Base-by-base conservation (phyloP, 345 rosid genomes). In the Noccaea caerulescens region DNA sequence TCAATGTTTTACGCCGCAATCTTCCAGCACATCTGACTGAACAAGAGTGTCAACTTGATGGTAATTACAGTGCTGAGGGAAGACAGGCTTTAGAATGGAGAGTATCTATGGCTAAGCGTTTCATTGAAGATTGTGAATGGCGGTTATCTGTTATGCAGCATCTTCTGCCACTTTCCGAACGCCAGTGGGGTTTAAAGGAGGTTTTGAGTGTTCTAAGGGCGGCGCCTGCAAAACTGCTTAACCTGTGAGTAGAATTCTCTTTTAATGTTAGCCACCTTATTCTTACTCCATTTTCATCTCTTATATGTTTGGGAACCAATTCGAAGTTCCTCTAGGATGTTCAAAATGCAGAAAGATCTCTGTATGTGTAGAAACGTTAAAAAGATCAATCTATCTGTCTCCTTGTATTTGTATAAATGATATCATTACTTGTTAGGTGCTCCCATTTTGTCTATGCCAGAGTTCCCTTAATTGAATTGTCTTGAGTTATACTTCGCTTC, bases 101-200 rank as follows among this genome's bases (percentile, higher is more conserved):
- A 84, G 82, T 86, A 67, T 79, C 94, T 49, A 53, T 80, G 70
- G 87, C 87, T 67, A 87, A 72, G 77, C 82, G 73, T 72, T 91
- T 91, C 70, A 81, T 91, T 80, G 98, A 93, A 76, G 98, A 93
- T 79, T 89, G 94, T 92, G 89, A 91, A 72, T 93, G 98, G 98
- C 84, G 98, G 50, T 75, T 93, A 75, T 86, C 98, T 66, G 77
- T 91, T 77, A 86, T 93, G 86, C 96, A 91, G 82, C 88, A 81
- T 59, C 97, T 93, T 83, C 79, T 89, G 49, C 98, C 98, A 59
- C 82, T 91, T 34, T 91, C 93, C 76, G 97, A 83, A 74, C 85
- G 86, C 66, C 92, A 82, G 59, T 91, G 94, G 97, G 80, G 87
- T 68, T 86, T 96, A 91, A 93, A 89, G 84, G 96, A 91, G 77